Evolutionary conservation across 129 eudicot species (phyloP), one percentile per base, ranked within the genome.

Genomic region (Chrysanthemum lavandulifolium): DNA sequence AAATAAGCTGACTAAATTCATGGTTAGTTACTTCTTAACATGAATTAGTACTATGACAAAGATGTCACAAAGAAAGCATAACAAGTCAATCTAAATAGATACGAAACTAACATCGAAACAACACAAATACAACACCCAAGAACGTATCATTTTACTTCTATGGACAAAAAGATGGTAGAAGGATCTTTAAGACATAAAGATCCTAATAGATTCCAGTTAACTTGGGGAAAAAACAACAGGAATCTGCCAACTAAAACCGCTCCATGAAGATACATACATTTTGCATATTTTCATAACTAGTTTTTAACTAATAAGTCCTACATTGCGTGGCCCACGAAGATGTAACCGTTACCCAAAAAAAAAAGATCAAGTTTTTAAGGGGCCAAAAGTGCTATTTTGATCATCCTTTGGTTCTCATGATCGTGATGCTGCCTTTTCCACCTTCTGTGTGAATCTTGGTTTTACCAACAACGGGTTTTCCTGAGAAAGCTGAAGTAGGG

Each of bases 331-430:
- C 47, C 50, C 72, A 67, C 25, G 50, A 52, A 21, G 65, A 68
- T 67, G 58, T 62, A 69, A 67, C 63, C 76, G 71, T 12, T 62
- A 50, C 66, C 53, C 56, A 19, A 19, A 69, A 71, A 68, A 58
- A 64, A 51, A 69, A 45, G 51, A 19, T 31, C 15, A 33, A 16
- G 47, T 40, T 40, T 18, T 18, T 13, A 19, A 48, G 2, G 67
- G 67, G 55, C 10, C 12, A 9, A 6, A 68, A 50, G 4, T 16
- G 59, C 72, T 59, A 45, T 60, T 67, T 54, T 19, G 51, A 33
- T 92, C 79, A 94, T 50, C 98, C 98, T 74, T 87, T 90, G 61
- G 98, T 93, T 76, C 98, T 90, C 97, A 90, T 87, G 49, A 93
- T 93, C 21, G 98, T 93, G 55, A 90, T 93, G 87, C 98, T 90